Evolutionary conservation across 768 basidiomycete species (phyloP).

Genomic region (Agaricus sinodeliciosus): DNA sequence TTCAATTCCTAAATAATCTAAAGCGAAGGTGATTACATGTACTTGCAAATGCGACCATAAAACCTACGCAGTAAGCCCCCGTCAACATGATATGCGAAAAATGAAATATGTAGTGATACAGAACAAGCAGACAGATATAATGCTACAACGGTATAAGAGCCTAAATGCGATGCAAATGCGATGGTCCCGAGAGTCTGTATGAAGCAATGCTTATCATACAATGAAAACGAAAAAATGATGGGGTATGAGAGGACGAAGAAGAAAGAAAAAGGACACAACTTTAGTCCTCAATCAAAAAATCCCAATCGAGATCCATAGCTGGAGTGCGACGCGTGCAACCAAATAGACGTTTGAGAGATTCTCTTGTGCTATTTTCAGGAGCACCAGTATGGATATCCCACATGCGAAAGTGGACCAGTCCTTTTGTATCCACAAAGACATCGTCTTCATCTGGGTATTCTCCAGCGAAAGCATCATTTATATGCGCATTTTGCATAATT

Average conservation of each 20-base stretch:
- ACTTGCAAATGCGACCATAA: neutral
- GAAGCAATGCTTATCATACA: constrained; percentile 11
- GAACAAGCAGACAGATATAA: neutral
- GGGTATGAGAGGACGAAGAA: constrained; percentile 11
- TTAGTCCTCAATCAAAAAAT: constrained; percentile 70
- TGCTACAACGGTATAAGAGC: constrained; percentile 10
- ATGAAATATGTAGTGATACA: constrained; percentile 9
- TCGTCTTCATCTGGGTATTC: constrained; percentile 44
- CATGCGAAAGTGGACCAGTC: constrained; percentile 65
- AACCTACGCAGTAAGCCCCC: neutral
- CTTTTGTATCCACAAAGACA: constrained; percentile 54
- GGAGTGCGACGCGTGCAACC: constrained; percentile 49
- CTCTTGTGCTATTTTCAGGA: constrained; percentile 57
- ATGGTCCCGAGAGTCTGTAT: constrained; percentile 6
- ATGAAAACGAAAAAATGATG: constrained; percentile 1
- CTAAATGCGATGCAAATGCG: constrained; percentile 10
- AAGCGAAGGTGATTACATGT: too few relatives aligned
- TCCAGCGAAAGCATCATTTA: constrained; percentile 34
- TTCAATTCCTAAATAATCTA: too few relatives aligned
- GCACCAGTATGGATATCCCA: constrained; percentile 67
- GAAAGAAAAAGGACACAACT: constrained; percentile 11
- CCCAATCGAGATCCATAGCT: constrained; percentile 64
- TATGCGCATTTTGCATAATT: constrained; percentile 45
- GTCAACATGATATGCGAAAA: neutral
- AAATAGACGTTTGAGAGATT: constrained; percentile 59